Conservation (phyloP, 108 stramenopile genomes). For the Cyclostephanos tholiformis region DNA sequence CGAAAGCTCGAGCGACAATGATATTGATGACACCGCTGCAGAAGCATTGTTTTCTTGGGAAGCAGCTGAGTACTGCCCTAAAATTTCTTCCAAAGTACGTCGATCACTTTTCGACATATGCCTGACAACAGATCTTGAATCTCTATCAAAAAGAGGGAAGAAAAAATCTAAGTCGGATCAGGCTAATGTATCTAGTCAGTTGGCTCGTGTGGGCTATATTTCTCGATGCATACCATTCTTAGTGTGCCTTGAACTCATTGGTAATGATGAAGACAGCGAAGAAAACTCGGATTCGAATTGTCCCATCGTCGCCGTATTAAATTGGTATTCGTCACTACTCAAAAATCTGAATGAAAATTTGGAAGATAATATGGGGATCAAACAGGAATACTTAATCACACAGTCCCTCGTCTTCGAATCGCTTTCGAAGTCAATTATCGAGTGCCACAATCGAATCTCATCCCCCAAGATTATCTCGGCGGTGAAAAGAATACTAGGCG, state of each 20-base stretch:
- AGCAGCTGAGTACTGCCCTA: constrained; percentile 33
- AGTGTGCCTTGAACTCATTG: constrained; percentile 33
- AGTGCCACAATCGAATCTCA: constrained; percentile 31
- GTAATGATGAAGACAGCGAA: constrained; percentile 21
- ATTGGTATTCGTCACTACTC: constrained; percentile 40
- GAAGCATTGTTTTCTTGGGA: constrained; percentile 25
- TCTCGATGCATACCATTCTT: constrained; percentile 62
- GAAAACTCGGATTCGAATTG: constrained; percentile 10
- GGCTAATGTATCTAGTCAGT: constrained; percentile 7
- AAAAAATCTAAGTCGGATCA: background rate
- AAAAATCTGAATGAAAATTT: constrained; percentile 19
- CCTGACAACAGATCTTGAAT: constrained; percentile 22
- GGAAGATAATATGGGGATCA: background rate
- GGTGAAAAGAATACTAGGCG: constrained; percentile 28
- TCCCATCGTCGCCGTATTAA: constrained; percentile 3
- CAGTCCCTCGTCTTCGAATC: constrained; percentile 58
- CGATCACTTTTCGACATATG: constrained; percentile 35
- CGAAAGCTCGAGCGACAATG: constrained; percentile 26
- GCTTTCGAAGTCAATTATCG: constrained; percentile 47
- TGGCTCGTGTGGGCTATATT: constrained; percentile 43
- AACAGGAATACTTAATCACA: constrained; percentile 9
- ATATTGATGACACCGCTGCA: constrained; percentile 29
- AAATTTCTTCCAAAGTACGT: constrained; percentile 17
- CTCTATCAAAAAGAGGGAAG: background rate
- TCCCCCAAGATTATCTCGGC: constrained; percentile 25